Conservation (phyloP, 2,329 filamentous ascomycete genomes). For the Talaromyces sp. region DNA sequence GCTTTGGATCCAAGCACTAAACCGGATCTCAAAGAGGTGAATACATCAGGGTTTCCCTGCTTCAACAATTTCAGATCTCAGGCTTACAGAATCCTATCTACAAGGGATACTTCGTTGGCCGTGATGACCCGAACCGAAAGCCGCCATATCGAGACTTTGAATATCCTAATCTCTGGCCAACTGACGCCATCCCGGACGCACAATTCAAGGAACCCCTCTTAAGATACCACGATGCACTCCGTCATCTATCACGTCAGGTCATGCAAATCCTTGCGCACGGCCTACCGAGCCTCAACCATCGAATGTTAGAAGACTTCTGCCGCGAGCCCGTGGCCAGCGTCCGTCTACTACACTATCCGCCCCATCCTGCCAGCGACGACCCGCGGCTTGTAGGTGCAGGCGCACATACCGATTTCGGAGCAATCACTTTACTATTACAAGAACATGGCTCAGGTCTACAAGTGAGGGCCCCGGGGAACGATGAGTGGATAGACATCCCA, state of each 20-base stretch:
- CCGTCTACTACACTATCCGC: conserved; percentile 46
- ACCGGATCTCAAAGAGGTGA: not conserved
- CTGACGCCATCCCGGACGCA: not conserved
- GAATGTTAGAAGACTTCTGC: conserved; percentile 27
- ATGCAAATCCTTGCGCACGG: not conserved
- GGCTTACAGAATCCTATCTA: not conserved
- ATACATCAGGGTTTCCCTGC: too few relatives aligned
- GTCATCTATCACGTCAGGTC: not conserved
- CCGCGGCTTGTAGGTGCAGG: conserved; percentile 35
- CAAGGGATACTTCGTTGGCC: not conserved
- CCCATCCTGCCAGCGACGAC: conserved; percentile 39
- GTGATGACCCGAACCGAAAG: not conserved
- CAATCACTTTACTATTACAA: conserved; percentile 47
- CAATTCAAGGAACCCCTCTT: not conserved
- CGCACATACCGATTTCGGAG: conserved; percentile 36
- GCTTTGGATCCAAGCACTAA: not conserved
- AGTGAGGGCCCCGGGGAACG: not conserved
- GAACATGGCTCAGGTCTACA: not conserved
- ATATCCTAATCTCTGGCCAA: not conserved
- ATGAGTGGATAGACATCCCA: not conserved
- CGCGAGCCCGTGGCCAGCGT: conserved; percentile 42
- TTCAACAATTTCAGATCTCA: not conserved
- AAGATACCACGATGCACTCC: not conserved
- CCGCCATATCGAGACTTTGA: not conserved
- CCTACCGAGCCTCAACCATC: not conserved